phyloP scores from a whole-genome alignment of 1,284 basidiomycete genomes.

The Ustilago shanxiensis region DNA sequence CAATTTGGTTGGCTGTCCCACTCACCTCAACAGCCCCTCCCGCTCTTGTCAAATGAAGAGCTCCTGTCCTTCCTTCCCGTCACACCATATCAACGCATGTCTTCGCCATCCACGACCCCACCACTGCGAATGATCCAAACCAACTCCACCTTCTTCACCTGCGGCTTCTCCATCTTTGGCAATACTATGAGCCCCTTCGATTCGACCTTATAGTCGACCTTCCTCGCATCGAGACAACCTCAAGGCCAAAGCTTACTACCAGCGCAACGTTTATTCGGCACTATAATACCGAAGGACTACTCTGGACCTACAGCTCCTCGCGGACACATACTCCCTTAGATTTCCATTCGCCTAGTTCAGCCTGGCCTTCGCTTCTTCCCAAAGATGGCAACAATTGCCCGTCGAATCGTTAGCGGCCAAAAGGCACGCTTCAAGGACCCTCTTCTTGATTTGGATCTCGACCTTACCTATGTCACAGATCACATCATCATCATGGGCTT shows the following conservation, averaged over 20 bases:
- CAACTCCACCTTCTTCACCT: background rate
- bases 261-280: background rate
- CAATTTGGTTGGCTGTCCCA: background rate
- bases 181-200: conserved; percentile 1
- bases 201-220: background rate
- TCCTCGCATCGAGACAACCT: background rate
- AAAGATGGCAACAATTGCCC: conserved; percentile 50
- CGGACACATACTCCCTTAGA: background rate
- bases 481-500: conserved; percentile 84
- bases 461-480: conserved; percentile 82
- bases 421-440: conserved; percentile 84
- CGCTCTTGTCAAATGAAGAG: background rate
- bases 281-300: background rate
- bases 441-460: conserved; percentile 79
- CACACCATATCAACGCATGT: background rate
- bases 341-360: background rate
- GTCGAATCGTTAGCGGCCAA: conserved; percentile 73
- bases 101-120: background rate
- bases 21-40: background rate
- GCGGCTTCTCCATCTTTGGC: background rate
- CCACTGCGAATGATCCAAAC: conserved; percentile 6
- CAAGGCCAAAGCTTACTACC: background rate
- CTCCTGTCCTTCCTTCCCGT: background rate
- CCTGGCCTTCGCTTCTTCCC: background rate
- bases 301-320: background rate